Evolutionary conservation across 352 stramenopile species (phyloP), one percentile per base, ranked within the genome.

Genomic region (Phytophthora cactorum): DNA sequence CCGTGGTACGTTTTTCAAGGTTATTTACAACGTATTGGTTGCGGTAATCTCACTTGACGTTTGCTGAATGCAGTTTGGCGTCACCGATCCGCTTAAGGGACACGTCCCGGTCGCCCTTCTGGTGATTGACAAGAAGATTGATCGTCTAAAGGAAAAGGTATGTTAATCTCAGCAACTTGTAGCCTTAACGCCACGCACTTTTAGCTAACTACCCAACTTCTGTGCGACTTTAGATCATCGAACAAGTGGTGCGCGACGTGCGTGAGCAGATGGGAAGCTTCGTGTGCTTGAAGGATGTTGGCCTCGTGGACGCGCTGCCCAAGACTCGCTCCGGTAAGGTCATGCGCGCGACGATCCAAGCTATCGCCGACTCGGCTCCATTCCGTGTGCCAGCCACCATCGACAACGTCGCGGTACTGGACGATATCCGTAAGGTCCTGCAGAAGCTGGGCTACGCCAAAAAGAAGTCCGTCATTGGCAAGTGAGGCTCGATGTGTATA

Each of bases 321-420:
- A 87, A 87, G 60, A 87, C 78, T 34, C 76, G 76, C 22, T 87
- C 78, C 1, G 78, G 76, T 11, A 87, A 87, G 51, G 76, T 87
- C 41, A 79, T 87, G 63, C 78, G 76, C 22, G 71, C 70, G 15
- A 87, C 78, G n/a, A 84, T 87, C 39, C 74, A 87, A 38, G 77
- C 75, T 28, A 70, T 83, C n/a, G 78, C 78, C 1, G 68, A 84
- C 47, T 81, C 75, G 22, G 27, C 61, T 9, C 71, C 70, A 28
- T 84, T 77, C 56, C 66, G 75, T 25, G 58, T 87, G 49, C 78
- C 78, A 7, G 73, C 78, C 39, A 87, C 78, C n/a, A 87, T 87
- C 50, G 78, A 87, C 14, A 83, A 84, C 41, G 68, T 70, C 27
- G 55, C 64, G 4, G 74, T 83, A 8, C 65, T 87, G 17, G 73